These are phyloP conservation scores for Pleoardoris graminearum DNA, from an alignment of 2,329 filamentous ascomycete genomes.

Conservation along the genomic window DNA sequence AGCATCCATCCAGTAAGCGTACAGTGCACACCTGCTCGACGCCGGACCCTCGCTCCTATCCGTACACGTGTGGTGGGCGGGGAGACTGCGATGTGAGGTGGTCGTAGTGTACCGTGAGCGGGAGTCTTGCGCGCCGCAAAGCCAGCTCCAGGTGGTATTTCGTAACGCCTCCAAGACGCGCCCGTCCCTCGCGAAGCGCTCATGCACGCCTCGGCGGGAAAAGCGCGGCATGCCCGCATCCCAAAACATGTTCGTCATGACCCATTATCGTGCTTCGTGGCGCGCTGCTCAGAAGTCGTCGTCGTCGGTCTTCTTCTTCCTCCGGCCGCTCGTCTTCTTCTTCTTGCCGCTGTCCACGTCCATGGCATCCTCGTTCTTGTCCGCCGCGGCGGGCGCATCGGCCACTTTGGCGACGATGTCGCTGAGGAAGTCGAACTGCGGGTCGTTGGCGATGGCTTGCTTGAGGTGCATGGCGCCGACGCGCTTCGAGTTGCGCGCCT, in stretches of 20 bases:
- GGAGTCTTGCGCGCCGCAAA: not conserved
- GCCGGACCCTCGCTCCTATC: slow-evolving; percentile 11
- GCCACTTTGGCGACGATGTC: slow-evolving; percentile 89
- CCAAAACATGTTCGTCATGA: slow-evolving; percentile 2
- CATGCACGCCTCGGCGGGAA: not conserved
- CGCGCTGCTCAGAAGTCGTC: slow-evolving; percentile 36
- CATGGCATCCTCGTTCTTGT: slow-evolving; percentile 52
- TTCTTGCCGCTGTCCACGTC: slow-evolving; percentile 48
- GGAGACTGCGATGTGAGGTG: not conserved
- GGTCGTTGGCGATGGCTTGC: slow-evolving; percentile 81
- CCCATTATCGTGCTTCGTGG: not conserved
- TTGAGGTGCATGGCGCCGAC: slow-evolving; percentile 92
- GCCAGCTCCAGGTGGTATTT: not conserved
- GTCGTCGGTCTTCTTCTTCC: slow-evolving; percentile 45
- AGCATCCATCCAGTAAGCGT: slow-evolving; percentile 6
- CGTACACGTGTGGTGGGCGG: not conserved
- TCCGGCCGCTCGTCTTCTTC: slow-evolving; percentile 46
- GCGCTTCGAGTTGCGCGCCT: slow-evolving; percentile 80
- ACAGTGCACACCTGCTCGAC: slow-evolving; percentile 21
- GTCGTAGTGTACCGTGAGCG: not conserved
- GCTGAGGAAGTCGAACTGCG: slow-evolving; percentile 90
- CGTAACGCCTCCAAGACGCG: not conserved
- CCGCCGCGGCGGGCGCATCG: slow-evolving; percentile 56
- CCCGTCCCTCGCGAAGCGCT: not conserved
- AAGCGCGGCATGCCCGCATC: not conserved